Evolutionary conservation across 176 grass and related monocot species (phyloP), one percentile per base, ranked within the genome.

Genomic region (Aegilops tauschii): DNA sequence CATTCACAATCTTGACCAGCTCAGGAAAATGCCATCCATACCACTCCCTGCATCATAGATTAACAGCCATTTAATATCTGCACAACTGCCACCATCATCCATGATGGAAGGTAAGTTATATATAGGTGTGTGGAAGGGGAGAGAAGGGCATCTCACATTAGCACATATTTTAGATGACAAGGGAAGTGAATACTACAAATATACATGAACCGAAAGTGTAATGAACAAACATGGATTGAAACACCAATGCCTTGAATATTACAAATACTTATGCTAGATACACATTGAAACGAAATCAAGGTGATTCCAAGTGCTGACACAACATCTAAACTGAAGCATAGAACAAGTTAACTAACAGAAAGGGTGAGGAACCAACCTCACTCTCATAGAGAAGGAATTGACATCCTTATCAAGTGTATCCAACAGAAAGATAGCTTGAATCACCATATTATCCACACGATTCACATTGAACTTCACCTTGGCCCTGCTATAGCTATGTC

Each of bases 391-490:
- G 73, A 96, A 93, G 58, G 94, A 85, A 69, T 93, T 96, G 37
- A 96, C 87, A 87, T 96, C 94, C 77, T 96, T 96, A 66, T 96
- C 94, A 47, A 96, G 85, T 6, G 84, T 91, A 82, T 96, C 94
- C 78, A 96, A 79, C 65, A 96, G 83, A 82, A 96, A 96, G 65
- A 96, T 96, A 3, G 89, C 89, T 73, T 96, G 94, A 84, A 96
- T 96, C 45, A 96, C 94, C 94, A 97, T 92, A 63, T 97, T 97
- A 89, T 97, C 94, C 42, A 94, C 94, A 59, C 94, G 86, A 79
- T 97, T 97, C 70, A 97, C 94, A 86, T 97, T 97, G 80, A 97
- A 97, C 77, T 97, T 97, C 5, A 94, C 92, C 87, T 97, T 97
- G 9, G 94, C 94, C 67, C 94, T 88, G 80, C 92, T 97, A 39